Evolutionary conservation across 2,329 filamentous ascomycete species (phyloP).

Genomic region (Allantophomopsis cytisporea): DNA sequence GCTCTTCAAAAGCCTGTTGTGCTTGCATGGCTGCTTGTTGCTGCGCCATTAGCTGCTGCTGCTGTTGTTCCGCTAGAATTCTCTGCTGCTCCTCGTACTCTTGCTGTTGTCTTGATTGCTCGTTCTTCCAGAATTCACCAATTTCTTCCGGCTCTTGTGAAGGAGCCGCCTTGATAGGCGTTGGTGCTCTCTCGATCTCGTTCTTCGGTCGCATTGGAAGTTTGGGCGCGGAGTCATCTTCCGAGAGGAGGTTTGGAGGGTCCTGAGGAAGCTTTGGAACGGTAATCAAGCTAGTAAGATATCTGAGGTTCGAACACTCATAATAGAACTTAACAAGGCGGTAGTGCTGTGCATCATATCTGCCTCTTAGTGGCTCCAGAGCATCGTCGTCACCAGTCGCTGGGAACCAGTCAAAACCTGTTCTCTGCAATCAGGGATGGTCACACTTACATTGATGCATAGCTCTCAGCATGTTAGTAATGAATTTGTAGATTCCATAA

Average conservation of each 20-base stretch:
- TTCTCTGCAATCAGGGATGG: neutral
- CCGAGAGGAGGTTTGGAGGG: conserved; percentile 74
- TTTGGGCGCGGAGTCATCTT: conserved; percentile 73
- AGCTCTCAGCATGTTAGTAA: conserved; percentile 95
- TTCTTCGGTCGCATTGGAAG: conserved; percentile 70
- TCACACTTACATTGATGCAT: conserved; percentile 76
- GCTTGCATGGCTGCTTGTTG: conserved; percentile 73
- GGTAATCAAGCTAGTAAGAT: conserved; percentile 89
- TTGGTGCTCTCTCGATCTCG: conserved; percentile 55
- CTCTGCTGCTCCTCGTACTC: conserved; percentile 93
- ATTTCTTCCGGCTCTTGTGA: conserved; percentile 84
- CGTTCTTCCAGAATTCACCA: conserved; percentile 94
- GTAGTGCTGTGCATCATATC: conserved; percentile 94
- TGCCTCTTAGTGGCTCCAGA: conserved; percentile 70
- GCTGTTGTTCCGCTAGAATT: conserved; percentile 75
- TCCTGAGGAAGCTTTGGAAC: conserved; percentile 93
- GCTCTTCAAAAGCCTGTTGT: conserved; percentile 91
- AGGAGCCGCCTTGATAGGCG: conserved; percentile 54
- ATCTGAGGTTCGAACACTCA: conserved; percentile 94
- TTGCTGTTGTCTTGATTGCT: conserved; percentile 80
- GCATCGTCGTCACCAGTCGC: conserved; percentile 90
- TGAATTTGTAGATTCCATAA: conserved; percentile 99
- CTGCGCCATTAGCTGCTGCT: conserved; percentile 67
- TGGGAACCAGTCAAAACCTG: conserved; percentile 18
- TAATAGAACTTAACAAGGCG: conserved; percentile 97